Base-by-base conservation (phyloP, 164 flowering plant genomes). In the Malania oleifera region DNA sequence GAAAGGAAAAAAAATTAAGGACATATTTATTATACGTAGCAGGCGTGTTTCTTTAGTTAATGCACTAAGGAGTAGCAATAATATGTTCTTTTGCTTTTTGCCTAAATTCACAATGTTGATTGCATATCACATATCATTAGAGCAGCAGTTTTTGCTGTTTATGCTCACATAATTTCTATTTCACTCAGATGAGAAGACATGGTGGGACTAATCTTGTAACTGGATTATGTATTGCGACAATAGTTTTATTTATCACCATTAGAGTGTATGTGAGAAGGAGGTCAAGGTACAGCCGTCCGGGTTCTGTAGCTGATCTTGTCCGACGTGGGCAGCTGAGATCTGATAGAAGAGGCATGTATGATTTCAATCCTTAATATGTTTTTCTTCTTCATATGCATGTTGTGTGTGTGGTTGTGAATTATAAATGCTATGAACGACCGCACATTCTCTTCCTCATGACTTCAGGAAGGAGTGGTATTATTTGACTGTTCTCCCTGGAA, bases 331-430 rank as follows among this genome's bases (percentile, higher is more conserved):
- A 90, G 74, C 69, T 93, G 59, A 82, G 86, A 78, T 88, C 96
- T 59, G 97, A 93, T 86, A 88, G 87, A 81, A 83, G 97, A 90
- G 97, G 99, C 97, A 90, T 93, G 99, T 93, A 93, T 71, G 99
- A 73, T 69, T 57, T 59, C 64, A 23, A 66, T 45, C 61, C 62
- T 59, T 52, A 31, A 50, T 13, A 7, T 46, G 2, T 22, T 39
- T 3, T 14, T 9, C 3, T 18, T 20, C 18, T 52, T 14, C 29
- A 13, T 31, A 4, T 31, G 6, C 35, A 4, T 43, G 25, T 23
- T 23, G n/a, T 4, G 10, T 10, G 5, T 17, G 50, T 20, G 50
- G 26, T 8, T 20, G 4, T 2, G n/a, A 7, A 20, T 46, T 3
- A 3, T 46, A 46, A 11, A 20, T 46, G 26, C 9, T 9, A 31